phyloP scores from a whole-genome alignment of 139 green algal genomes.

The Dunaliella sp. region DNA sequence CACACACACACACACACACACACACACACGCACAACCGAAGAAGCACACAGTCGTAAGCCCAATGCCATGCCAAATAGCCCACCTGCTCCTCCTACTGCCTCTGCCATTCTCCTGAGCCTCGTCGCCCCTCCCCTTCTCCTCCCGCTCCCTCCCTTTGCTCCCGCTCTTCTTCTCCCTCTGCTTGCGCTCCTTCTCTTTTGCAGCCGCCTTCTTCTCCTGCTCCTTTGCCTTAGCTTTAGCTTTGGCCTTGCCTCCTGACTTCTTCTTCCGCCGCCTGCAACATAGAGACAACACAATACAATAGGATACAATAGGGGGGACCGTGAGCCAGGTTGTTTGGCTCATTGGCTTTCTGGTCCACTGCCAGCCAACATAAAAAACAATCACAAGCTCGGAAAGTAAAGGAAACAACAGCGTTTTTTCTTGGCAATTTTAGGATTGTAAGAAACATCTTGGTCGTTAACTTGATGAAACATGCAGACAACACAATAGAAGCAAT shows the following conservation, averaged over 20 bases:
- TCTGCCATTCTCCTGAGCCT: not conserved
- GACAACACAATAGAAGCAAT: too few species aligned
- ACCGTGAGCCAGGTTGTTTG: not conserved
- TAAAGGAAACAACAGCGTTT: too few species aligned
- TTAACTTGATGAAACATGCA: too few species aligned
- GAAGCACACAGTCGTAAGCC: too few species aligned
- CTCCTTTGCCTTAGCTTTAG: not conserved
- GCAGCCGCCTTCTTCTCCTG: not conserved
- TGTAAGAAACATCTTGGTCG: too few species aligned
- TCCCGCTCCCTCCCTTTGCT: too few species aligned
- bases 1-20: not conserved
- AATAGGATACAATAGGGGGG: not conserved
- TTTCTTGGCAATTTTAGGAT: too few species aligned
- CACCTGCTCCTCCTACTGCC: not conserved
- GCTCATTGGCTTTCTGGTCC: not conserved
- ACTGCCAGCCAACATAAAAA: too few species aligned
- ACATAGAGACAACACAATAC: not conserved
- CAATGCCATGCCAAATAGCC: too few species aligned
- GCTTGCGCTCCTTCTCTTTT: not conserved
- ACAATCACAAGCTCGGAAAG: too few species aligned
- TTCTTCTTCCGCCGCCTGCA: not conserved
- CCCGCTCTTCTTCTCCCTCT: not conserved
- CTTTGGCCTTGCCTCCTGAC: not conserved
- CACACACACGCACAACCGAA: too few species aligned
- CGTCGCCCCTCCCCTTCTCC: not conserved